Evolutionary conservation across 768 basidiomycete genomes (phyloP).

Genomic region (Psilocybe tampanensis): DNA sequence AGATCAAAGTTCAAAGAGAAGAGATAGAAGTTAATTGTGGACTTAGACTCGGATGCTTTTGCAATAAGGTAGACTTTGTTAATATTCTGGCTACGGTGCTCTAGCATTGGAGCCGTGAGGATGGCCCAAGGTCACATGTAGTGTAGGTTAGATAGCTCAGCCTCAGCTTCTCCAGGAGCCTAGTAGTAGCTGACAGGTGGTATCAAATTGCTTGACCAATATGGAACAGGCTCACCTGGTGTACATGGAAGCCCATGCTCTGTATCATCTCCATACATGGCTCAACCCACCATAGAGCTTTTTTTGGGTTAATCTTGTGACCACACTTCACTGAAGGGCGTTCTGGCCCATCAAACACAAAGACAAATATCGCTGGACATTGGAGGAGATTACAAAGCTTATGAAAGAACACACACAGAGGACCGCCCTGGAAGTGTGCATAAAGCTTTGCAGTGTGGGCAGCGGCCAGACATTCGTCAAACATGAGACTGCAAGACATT

Average conservation of each 20-base stretch:
- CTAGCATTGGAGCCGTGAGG: too few relatives aligned
- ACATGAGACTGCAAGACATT: not conserved
- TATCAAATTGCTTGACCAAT: not conserved
- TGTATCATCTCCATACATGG: conserved; percentile 29
- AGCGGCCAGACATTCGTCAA: conserved; percentile 7
- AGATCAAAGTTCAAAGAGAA: too few relatives aligned
- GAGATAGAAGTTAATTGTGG: too few relatives aligned
- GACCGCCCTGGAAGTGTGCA: not conserved
- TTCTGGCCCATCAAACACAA: conserved; percentile 15
- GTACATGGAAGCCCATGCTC: conserved; percentile 46
- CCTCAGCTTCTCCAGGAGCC: conserved; percentile 79
- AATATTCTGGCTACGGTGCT: too few relatives aligned
- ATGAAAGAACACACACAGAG: conserved; percentile 2
- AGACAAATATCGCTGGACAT: conserved; percentile 1
- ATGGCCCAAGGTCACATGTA: too few relatives aligned
- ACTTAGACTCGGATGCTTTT: too few relatives aligned
- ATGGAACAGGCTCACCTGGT: conserved; percentile 9
- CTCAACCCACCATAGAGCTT: conserved; percentile 2
- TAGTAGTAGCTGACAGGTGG: conserved; percentile 34
- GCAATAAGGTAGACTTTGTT: too few relatives aligned
- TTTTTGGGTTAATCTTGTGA: not conserved
- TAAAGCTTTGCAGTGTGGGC: not conserved
- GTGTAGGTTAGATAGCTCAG: too few relatives aligned
- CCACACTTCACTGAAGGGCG: conserved; percentile 9
- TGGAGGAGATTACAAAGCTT: conserved; percentile 8